A percentile compares a stretch with the other conserved stretches of the same genome.
Conservation (phyloP, 768 basidiomycete species). For the Suillus subaureus region DNA sequence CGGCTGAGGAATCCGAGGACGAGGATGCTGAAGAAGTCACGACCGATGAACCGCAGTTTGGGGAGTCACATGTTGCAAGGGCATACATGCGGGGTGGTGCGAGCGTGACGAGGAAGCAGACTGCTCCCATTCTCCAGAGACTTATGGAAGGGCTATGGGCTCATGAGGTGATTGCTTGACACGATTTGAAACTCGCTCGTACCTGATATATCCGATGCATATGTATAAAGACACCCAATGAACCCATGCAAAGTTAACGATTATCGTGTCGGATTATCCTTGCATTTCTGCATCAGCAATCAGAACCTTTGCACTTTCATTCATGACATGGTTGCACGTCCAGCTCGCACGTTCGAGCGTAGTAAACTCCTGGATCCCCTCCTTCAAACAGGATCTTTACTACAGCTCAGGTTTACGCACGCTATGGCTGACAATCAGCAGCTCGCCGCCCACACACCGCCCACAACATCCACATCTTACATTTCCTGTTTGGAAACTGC, state of each 20-base stretch:
- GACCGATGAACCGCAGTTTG: conserved; percentile 26
- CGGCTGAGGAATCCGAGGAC: conserved; percentile 17
- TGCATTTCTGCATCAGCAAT: not conserved
- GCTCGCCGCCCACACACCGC: not conserved
- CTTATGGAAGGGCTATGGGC: conserved; percentile 48
- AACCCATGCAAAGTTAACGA: not conserved
- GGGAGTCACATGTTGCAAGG: conserved; percentile 33
- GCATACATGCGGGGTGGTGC: conserved; percentile 70
- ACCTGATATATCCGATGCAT: not conserved
- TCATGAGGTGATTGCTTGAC: not conserved
- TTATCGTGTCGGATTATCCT: not conserved
- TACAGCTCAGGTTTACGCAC: not conserved
- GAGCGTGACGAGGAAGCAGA: conserved; percentile 62
- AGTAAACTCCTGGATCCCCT: not conserved
- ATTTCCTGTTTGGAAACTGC: not conserved
- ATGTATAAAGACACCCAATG: not conserved
- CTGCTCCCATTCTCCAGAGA: conserved; percentile 64
- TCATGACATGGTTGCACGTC: not conserved
- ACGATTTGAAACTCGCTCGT: not conserved
- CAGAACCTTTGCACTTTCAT: not conserved
- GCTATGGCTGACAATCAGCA: not conserved
- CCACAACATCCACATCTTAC: not conserved
- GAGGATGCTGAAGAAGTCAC: conserved; percentile 12
- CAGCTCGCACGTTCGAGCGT: not conserved
- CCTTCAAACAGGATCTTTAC: not conserved